Conservation (phyloP, 139 green algal genomes). For the Tetraselmis striata region DNA sequence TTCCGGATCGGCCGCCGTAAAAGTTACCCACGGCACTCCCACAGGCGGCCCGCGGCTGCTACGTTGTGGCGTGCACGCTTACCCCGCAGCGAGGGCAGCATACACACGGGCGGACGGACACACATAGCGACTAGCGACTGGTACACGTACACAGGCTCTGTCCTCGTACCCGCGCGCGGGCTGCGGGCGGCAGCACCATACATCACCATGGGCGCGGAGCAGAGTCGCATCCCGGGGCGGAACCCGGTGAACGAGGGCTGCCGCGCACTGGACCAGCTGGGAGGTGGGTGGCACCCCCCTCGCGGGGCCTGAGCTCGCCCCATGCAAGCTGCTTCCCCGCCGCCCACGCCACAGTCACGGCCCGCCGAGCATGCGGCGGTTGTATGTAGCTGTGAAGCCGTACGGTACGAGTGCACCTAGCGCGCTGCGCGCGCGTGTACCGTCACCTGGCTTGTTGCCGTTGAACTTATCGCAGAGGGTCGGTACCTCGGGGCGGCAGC, state of each 20-base stretch:
- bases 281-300: not conserved
- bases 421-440: not conserved
- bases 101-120: too few species aligned
- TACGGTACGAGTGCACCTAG: too few species aligned
- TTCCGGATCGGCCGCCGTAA: too few species aligned
- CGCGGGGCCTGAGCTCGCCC: too few species aligned
- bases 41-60: too few species aligned
- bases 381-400: not conserved
- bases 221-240: not conserved
- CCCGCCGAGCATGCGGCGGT: not conserved
- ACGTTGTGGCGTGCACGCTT: too few species aligned
- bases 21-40: too few species aligned
- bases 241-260: not conserved
- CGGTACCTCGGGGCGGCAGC: too few species aligned
- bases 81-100: too few species aligned
- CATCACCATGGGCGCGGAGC: not conserved
- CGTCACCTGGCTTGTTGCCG: not conserved
- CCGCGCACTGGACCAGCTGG: not conserved
- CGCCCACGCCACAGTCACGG: not conserved
- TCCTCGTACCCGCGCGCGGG: too few species aligned
- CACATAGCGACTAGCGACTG: too few species aligned
- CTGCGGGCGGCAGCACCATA: not conserved
- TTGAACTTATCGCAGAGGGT: not conserved
- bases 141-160: too few species aligned
- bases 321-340: not conserved